These are phyloP conservation scores for Ascoidea rubescens DNA, from an alignment of 805 yeast species.

Conservation along the genomic window DNA sequence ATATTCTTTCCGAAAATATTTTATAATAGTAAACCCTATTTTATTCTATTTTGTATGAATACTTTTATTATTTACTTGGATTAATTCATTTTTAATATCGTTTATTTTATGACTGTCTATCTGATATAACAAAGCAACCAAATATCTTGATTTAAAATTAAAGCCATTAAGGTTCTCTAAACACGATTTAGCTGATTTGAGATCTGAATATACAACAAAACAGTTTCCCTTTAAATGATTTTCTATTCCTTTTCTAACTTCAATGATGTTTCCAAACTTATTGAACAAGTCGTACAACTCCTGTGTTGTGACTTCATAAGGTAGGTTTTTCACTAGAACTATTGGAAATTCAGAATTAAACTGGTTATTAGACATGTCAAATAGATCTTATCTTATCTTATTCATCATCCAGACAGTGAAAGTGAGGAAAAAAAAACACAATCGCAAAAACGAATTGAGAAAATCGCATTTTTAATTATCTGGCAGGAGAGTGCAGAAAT, in stretches of 20 bases:
- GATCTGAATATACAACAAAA: slow-evolving; percentile 21
- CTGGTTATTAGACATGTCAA: no score
- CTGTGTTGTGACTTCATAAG: slow-evolving; percentile 20
- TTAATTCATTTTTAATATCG: slow-evolving; percentile 7
- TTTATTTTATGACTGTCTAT: slow-evolving; percentile 18
- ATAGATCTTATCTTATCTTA: no score
- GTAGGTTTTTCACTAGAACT: slow-evolving; percentile 27
- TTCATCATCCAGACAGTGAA: no score
- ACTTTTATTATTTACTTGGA: background rate
- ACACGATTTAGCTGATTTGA: slow-evolving; percentile 20
- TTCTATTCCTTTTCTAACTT: slow-evolving; percentile 17
- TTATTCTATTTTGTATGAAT: no score
- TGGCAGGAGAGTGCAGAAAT: no score
- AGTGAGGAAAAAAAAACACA: no score
- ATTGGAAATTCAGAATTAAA: slow-evolving; percentile 6
- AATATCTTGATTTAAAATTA: slow-evolving; percentile 25
- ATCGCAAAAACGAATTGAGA: no score
- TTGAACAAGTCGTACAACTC: slow-evolving; percentile 21
- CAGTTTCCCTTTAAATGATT: slow-evolving; percentile 20
- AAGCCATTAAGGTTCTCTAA: slow-evolving; percentile 25
- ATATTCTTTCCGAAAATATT: no score
- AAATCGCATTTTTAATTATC: no score
- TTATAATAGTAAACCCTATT: no score
- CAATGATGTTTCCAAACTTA: slow-evolving; percentile 23
- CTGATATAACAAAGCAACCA: slow-evolving; percentile 21